These are phyloP conservation scores for Chlamydomonas sphaeroides DNA, from an alignment of 139 green algal species.

Conservation along the genomic window DNA sequence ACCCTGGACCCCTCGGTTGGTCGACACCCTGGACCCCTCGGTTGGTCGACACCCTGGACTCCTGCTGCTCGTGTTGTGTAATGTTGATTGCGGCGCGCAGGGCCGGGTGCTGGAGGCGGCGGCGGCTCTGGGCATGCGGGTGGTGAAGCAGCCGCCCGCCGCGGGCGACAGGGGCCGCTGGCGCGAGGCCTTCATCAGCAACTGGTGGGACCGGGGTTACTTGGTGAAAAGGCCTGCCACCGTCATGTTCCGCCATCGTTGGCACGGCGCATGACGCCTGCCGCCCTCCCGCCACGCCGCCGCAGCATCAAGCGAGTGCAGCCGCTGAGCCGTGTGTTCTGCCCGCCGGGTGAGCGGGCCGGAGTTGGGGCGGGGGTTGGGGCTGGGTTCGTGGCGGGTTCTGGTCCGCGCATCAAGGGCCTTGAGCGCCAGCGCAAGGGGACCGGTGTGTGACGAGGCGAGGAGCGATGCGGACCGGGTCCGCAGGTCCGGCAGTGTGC, in stretches of 20 bases:
- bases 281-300: too few relatives aligned
- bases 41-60: too few relatives aligned
- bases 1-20: too few relatives aligned
- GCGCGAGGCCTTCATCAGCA: constrained; percentile 67
- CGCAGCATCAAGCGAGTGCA: constrained; percentile 23
- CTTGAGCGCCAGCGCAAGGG: too few relatives aligned
- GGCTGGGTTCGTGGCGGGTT: too few relatives aligned
- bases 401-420: too few relatives aligned
- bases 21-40: too few relatives aligned
- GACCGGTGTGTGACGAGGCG: too few relatives aligned
- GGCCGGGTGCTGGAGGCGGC: constrained; percentile 51
- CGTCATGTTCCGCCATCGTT: too few relatives aligned
- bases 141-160: constrained; percentile 34
- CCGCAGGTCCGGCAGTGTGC: too few relatives aligned
- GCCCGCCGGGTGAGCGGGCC: constrained; percentile 7
- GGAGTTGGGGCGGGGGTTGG: background rate
- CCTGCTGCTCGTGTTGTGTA: background rate
- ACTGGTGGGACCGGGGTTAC: constrained; percentile 29
- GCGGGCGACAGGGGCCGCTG: constrained; percentile 22
- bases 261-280: background rate
- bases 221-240: background rate
- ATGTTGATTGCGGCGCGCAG: background rate
- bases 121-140: constrained; percentile 22
- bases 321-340: constrained; percentile 24
- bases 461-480: too few relatives aligned